Conservation (phyloP, 257 asterid species). For the Capsicum rhomboideum region DNA sequence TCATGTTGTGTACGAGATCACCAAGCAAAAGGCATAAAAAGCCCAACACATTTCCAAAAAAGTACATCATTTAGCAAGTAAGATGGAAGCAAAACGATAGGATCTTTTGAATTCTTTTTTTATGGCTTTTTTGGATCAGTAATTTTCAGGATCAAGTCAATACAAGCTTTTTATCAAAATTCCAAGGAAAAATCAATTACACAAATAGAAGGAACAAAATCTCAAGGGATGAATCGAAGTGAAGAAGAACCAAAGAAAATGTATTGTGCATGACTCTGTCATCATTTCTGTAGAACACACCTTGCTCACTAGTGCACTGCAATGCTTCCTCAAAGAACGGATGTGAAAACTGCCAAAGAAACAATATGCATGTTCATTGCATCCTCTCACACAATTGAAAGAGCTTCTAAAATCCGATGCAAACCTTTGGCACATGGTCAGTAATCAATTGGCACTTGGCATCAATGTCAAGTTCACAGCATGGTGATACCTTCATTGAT, state of each 20-base stretch:
- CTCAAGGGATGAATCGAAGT: background rate
- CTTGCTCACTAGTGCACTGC: conserved; percentile 28
- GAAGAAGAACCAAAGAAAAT: background rate
- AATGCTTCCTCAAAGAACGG: conserved; percentile 22
- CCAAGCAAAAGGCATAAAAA: background rate
- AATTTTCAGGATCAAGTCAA: background rate
- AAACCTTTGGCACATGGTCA: conserved; percentile 56
- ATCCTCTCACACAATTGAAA: conserved; percentile 2
- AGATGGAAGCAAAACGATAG: background rate
- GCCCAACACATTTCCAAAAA: background rate
- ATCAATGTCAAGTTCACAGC: conserved; percentile 39
- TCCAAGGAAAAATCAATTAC: background rate
- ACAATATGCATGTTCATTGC: conserved; percentile 2
- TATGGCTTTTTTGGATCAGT: background rate
- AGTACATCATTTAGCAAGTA: background rate
- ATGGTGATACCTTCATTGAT: conserved; percentile 40
- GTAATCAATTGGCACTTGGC: conserved; percentile 57
- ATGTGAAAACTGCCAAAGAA: conserved; percentile 37
- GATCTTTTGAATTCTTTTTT: background rate
- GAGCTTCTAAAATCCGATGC: background rate
- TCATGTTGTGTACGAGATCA: background rate
- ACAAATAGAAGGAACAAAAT: background rate
- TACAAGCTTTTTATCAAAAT: background rate
- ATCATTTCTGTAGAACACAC: conserved; percentile 17
- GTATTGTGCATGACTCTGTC: background rate